Evolutionary conservation across 1,284 basidiomycete genomes (phyloP).

Genomic region (Irpex sp.): DNA sequence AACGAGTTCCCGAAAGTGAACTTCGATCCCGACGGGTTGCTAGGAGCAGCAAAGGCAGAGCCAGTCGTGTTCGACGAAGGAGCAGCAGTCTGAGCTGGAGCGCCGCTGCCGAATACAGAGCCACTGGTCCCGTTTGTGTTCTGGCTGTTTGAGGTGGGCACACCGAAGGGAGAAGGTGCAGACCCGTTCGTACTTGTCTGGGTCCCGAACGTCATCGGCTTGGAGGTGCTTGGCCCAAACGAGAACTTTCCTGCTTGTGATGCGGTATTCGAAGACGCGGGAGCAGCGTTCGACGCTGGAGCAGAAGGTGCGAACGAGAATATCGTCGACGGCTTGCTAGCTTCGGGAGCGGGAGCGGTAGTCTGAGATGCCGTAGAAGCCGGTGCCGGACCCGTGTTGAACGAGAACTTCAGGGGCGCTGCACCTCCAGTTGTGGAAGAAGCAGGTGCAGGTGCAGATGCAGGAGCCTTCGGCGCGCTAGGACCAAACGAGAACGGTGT

Average conservation of each 20-base stretch:
- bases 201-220: constrained; percentile 1
- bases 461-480: background rate
- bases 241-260: background rate
- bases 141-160: background rate
- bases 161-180: background rate
- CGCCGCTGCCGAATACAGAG: background rate
- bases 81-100: background rate
- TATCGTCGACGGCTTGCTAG: background rate
- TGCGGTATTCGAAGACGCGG: background rate
- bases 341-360: constrained; percentile 4
- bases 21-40: background rate
- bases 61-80: background rate
- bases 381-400: constrained; percentile 20
- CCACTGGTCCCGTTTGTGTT: background rate
- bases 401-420: constrained; percentile 28
- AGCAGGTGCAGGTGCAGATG: constrained; percentile 7
- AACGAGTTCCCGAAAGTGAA: background rate
- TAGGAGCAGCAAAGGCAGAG: background rate
- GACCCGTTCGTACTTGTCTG: background rate
- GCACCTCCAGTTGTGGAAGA: constrained; percentile 8
- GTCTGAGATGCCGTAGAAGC: constrained; percentile 8
- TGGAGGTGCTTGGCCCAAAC: background rate
- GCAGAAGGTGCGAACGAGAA: constrained; percentile 1
- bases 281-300: constrained; percentile 5
- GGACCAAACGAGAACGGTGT: background rate